Evolutionary conservation across 2,329 filamentous ascomycete species (phyloP).

Genomic region (Calonectria naviculata): DNA sequence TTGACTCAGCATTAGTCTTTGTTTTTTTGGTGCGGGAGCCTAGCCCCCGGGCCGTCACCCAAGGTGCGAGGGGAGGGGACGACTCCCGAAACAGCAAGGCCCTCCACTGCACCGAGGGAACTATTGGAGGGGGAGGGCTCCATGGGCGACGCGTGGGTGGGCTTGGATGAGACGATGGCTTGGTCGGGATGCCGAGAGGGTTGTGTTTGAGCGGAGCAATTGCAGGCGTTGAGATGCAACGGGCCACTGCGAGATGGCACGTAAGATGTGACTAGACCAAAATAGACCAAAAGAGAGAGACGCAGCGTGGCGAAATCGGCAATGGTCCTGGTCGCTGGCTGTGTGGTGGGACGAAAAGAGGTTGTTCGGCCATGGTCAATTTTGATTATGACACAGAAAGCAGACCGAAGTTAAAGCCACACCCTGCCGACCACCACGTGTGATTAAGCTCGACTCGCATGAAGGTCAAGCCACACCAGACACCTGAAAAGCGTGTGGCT

Average conservation of each 20-base stretch:
- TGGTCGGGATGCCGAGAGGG: not conserved
- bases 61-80: conserved; percentile 18
- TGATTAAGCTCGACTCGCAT: conserved; percentile 2
- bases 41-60: conserved; percentile 12
- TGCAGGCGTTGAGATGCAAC: not conserved
- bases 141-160: conserved; percentile 19
- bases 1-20: conserved; percentile 1
- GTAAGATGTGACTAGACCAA: conserved; percentile 1
- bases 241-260: conserved; percentile 1
- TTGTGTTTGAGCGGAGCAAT: conserved; percentile 14
- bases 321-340: not conserved
- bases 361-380: not conserved
- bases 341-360: not conserved
- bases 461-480: not conserved
- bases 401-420: not conserved
- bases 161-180: conserved; percentile 22
- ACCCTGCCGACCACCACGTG: conserved; percentile 9
- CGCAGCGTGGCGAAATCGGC: not conserved
- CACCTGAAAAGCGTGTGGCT: not conserved
- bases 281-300: conserved; percentile 4
- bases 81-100: conserved; percentile 6
- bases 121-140: conserved; percentile 24
- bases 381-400: not conserved
- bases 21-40: conserved; percentile 15
- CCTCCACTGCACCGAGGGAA: conserved; percentile 4